phyloP scores from a whole-genome alignment of 768 basidiomycete genomes.

The Termitomyces sp. region DNA sequence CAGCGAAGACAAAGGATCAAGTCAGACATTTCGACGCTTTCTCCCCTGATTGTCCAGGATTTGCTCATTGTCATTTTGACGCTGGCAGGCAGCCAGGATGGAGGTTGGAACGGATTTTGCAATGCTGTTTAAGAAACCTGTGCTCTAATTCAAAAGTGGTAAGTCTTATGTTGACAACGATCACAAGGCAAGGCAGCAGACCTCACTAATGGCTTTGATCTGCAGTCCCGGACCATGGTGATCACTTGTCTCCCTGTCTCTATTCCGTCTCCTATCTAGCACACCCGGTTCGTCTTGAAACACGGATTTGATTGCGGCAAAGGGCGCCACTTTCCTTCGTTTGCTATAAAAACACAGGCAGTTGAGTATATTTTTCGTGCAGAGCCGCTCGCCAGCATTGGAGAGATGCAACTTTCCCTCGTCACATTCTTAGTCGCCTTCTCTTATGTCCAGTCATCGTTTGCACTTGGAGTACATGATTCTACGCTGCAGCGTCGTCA shows the following conservation, averaged over 20 bases:
- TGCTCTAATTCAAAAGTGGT: neutral
- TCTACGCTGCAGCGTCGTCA: slow-evolving; percentile 19
- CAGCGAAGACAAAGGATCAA: neutral
- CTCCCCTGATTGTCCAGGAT: neutral
- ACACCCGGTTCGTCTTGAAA: neutral
- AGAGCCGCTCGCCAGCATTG: neutral
- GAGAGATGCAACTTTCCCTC: neutral
- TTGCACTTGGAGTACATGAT: neutral
- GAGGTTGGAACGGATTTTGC: neutral
- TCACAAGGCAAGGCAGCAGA: too few species aligned
- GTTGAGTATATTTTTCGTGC: neutral
- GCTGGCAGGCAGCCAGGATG: neutral
- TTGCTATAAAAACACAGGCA: neutral
- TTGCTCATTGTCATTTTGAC: neutral
- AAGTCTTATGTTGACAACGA: neutral
- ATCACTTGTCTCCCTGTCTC: neutral
- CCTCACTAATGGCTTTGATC: neutral
- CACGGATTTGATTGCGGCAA: neutral
- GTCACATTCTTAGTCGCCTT: neutral
- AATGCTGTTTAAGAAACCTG: neutral
- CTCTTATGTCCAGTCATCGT: neutral
- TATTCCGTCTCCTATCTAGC: neutral
- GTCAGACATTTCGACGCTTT: neutral
- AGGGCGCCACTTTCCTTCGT: neutral
- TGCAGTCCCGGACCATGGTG: neutral